Percentiles rank a stretch among this genome's conserved stretches.
Conservation (phyloP, 768 basidiomycete genomes). For the Trametes meyenii region DNA sequence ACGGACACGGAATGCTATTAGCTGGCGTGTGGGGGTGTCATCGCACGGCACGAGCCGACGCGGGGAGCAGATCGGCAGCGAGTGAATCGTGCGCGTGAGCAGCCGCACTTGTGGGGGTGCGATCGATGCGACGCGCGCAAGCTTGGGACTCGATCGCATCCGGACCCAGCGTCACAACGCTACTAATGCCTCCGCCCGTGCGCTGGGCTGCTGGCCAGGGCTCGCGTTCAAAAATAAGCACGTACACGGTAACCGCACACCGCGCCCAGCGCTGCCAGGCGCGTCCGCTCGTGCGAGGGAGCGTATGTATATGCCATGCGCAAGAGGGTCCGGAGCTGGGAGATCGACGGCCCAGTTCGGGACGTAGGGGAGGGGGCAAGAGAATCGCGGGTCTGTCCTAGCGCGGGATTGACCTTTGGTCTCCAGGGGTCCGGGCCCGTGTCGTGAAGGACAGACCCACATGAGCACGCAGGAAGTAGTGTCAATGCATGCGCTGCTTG, state of each 20-base stretch:
- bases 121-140: no score
- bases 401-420: neutral
- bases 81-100: no score
- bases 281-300: neutral
- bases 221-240: no score
- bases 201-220: no score
- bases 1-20: neutral
- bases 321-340: constrained; percentile 2
- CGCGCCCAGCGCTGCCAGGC: neutral
- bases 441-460: neutral
- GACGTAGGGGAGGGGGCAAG: neutral
- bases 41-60: no score
- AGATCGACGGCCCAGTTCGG: constrained; percentile 1
- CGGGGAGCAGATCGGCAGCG: no score
- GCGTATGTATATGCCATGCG: neutral
- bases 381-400: neutral
- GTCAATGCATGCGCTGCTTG: neutral
- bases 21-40: no score
- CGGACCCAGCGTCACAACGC: no score
- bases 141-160: no score
- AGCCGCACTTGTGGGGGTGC: no score
- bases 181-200: no score
- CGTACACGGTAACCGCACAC: neutral
- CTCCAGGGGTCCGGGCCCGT: constrained; percentile 1
- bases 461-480: constrained; percentile 8